These are phyloP conservation scores for Geranomyces michiganensis DNA, from an alignment of 192 early-diverging fungal species.

Conservation along the genomic window DNA sequence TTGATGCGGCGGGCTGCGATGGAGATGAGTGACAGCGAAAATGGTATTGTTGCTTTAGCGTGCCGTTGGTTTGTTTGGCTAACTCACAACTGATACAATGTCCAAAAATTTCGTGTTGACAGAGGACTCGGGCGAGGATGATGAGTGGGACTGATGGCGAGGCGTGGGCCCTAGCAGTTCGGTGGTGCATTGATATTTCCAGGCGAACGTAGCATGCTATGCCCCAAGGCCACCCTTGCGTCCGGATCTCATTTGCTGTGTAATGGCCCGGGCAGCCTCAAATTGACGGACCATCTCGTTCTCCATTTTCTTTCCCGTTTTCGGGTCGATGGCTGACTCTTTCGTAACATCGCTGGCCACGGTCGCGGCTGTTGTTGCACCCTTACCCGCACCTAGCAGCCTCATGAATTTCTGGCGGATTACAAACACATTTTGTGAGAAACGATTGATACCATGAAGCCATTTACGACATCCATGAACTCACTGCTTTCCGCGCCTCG, in stretches of 20 bases:
- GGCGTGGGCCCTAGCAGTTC: too few species aligned
- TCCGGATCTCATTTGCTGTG: slow-evolving; percentile 41
- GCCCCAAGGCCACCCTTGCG: slow-evolving; percentile 21
- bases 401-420: slow-evolving; percentile 58
- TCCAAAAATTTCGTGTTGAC: not conserved
- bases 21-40: slow-evolving; percentile 58
- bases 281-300: slow-evolving; percentile 66
- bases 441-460: too few species aligned
- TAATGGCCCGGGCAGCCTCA: slow-evolving; percentile 53
- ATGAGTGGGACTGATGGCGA: slow-evolving; percentile 38
- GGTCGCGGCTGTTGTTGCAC: not conserved
- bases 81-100: not conserved
- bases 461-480: not conserved
- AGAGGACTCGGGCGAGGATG: slow-evolving; percentile 34
- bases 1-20: slow-evolving; percentile 55
- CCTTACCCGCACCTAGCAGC: slow-evolving; percentile 45
- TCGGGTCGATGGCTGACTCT: slow-evolving; percentile 53
- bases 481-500: slow-evolving; percentile 52
- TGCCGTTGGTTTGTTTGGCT: not conserved
- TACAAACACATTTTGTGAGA: too few species aligned
- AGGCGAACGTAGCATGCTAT: slow-evolving; percentile 30
- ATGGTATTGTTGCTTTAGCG: slow-evolving; percentile 22
- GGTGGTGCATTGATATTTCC: too few species aligned
- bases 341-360: not conserved
- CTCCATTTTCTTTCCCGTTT: slow-evolving; percentile 51